These are phyloP conservation scores for Globisporangium rhizosaccharum DNA, from an alignment of 352 stramenopile species.

Conservation along the genomic window DNA sequence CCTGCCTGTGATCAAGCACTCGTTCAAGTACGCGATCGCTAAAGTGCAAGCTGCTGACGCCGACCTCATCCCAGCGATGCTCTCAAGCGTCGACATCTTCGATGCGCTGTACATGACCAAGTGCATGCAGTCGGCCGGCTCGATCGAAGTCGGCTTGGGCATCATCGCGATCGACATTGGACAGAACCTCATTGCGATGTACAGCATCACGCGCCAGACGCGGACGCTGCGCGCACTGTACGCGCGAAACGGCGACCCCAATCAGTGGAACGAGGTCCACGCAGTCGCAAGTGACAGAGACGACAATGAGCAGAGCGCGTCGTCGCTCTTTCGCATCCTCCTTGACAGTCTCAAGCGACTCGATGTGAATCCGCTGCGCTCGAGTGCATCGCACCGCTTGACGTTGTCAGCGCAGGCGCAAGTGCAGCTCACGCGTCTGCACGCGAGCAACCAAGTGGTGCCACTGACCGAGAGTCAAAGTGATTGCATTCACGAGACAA, in stretches of 20 bases:
- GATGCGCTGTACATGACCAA: slow-evolving; percentile 15
- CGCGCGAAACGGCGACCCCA: no score
- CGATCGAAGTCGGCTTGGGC: slow-evolving; percentile 13
- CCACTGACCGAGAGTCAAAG: no score
- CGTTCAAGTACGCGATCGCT: neutral
- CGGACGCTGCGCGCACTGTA: neutral
- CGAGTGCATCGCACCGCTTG: no score
- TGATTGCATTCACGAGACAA: no score
- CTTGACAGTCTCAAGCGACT: neutral
- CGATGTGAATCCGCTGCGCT: neutral
- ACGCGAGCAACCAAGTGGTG: no score
- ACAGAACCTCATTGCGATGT: slow-evolving; percentile 2
- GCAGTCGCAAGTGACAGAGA: neutral
- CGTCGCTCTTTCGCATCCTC: neutral
- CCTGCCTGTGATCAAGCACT: slow-evolving; percentile 6
- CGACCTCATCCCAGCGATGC: neutral
- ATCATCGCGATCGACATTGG: slow-evolving; percentile 6
- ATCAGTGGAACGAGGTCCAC: neutral
- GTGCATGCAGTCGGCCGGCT: slow-evolving; percentile 17
- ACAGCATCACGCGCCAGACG: neutral
- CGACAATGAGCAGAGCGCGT: neutral
- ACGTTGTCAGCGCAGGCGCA: no score
- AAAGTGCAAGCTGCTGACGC: neutral
- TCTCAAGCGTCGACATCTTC: slow-evolving; percentile 8
- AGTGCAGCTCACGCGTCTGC: no score